phyloP scores from a whole-genome alignment of 306 rosid species.

The Acacia acuminata region DNA sequence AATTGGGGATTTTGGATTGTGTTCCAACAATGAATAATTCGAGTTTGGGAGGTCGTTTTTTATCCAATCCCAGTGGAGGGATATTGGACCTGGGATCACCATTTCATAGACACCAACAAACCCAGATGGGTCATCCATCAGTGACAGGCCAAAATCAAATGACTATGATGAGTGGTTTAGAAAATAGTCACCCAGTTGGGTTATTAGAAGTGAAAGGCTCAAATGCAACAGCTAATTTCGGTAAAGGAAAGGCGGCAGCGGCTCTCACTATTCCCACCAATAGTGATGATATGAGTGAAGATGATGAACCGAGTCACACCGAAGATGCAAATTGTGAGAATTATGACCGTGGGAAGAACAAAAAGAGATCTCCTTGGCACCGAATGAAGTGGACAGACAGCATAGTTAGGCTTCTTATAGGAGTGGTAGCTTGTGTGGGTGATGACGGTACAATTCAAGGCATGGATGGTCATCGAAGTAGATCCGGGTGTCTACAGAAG shows the following conservation, averaged over 20 bases:
- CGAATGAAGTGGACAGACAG: constrained; percentile 96
- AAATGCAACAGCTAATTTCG: constrained; percentile 34
- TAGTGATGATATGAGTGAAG: constrained; percentile 67
- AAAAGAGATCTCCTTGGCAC: constrained; percentile 85
- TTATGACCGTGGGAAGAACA: constrained; percentile 55
- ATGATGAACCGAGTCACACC: constrained; percentile 62
- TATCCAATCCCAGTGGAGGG: constrained; percentile 60
- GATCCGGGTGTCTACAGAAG: constrained; percentile 68
- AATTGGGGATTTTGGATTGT: constrained; percentile 41
- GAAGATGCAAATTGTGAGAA: constrained; percentile 76
- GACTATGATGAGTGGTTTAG: constrained; percentile 59
- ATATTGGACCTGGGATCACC: constrained; percentile 67
- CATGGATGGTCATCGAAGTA: constrained; percentile 69
- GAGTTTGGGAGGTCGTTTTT: constrained; percentile 74
- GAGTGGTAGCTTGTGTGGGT: constrained; percentile 83
- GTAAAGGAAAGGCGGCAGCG: constrained; percentile 61
- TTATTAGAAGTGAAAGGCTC: constrained; percentile 60
- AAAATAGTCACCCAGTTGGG: constrained; percentile 50
- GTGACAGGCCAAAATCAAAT: constrained; percentile 50
- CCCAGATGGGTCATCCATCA: constrained; percentile 54
- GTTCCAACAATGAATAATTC: constrained; percentile 63
- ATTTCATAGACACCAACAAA: constrained; percentile 56
- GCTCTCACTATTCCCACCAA: constrained; percentile 39
- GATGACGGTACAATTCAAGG: constrained; percentile 70
- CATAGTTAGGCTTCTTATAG: constrained; percentile 84